Evolutionary conservation across 1,139 yeast genomes (phyloP).

Genomic region (Blastobotrys indianensis): DNA sequence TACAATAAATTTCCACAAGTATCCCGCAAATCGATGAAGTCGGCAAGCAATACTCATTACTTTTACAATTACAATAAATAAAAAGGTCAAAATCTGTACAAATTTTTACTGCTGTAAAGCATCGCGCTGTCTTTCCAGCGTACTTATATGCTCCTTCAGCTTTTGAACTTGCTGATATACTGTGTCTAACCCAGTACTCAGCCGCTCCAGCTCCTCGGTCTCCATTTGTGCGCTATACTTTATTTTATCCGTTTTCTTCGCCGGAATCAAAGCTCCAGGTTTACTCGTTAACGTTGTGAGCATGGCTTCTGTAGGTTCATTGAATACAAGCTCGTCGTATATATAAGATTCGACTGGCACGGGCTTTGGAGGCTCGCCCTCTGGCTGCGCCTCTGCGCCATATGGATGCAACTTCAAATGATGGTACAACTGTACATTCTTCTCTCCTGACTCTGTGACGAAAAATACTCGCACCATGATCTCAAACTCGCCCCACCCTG

Average conservation of each 20-base stretch:
- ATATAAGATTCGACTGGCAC: constrained; percentile 57
- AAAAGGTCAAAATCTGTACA: too few relatives aligned
- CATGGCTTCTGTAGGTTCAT: constrained; percentile 89
- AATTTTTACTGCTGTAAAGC: constrained; percentile 3
- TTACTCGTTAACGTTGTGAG: constrained; percentile 67
- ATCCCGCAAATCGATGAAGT: too few relatives aligned
- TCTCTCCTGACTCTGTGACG: constrained; percentile 80
- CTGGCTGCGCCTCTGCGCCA: constrained; percentile 14
- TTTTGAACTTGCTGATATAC: constrained; percentile 40
- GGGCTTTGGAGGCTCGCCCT: constrained; percentile 6
- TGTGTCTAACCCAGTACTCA: constrained; percentile 58
- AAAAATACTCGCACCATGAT: constrained; percentile 82
- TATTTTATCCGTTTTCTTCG: constrained; percentile 43
- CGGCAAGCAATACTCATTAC: too few relatives aligned
- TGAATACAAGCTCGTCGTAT: constrained; percentile 89
- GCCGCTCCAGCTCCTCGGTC: constrained; percentile 69
- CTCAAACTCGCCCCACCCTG: constrained; percentile 99
- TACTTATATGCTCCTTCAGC: constrained; percentile 16
- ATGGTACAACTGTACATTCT: constrained; percentile 79
- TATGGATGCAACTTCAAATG: constrained; percentile 90
- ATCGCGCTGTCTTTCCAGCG: constrained; percentile 13
- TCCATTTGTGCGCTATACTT: constrained; percentile 55
- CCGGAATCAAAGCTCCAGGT: constrained; percentile 72
- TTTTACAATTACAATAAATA: too few relatives aligned
- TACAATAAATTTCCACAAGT: too few relatives aligned